Conservation (phyloP, 345 rosid genomes). For the Firmiana major region DNA sequence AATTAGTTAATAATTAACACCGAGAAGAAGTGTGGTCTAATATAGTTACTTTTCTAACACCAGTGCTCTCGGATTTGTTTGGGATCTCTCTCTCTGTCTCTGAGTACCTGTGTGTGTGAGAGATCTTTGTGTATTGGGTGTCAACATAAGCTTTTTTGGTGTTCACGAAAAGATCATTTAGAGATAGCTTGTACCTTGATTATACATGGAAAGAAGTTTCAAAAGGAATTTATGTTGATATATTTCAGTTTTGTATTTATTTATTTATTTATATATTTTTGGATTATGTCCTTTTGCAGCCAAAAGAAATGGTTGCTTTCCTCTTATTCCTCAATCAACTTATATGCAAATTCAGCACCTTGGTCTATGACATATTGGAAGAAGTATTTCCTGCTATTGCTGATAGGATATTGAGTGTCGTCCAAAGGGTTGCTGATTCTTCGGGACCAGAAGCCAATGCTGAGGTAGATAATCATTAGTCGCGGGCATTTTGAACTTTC, state of each 20-base stretch:
- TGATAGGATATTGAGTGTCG: slow-evolving; percentile 55
- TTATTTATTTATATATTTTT: slow-evolving; percentile 25
- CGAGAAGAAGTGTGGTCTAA: not conserved
- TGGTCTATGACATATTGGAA: slow-evolving; percentile 66
- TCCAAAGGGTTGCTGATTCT: slow-evolving; percentile 53
- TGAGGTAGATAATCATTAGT: slow-evolving; percentile 51
- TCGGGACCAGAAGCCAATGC: slow-evolving; percentile 65
- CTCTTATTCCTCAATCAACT: slow-evolving; percentile 85
- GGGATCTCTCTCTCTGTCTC: not conserved
- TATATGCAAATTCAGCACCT: slow-evolving; percentile 78
- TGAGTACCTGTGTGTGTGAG: not conserved
- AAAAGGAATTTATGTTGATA: not conserved
- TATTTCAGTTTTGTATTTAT: not conserved
- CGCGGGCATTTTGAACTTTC: slow-evolving; percentile 5
- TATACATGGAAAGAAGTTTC: not conserved
- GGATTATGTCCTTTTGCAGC: slow-evolving; percentile 51
- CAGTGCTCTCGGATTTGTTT: too few relatives aligned
- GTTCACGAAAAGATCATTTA: not conserved
- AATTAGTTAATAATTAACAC: not conserved
- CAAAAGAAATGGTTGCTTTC: slow-evolving; percentile 81
- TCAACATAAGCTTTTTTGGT: not conserved
- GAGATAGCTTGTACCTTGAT: not conserved
- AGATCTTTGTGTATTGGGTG: not conserved
- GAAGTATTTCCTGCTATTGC: slow-evolving; percentile 90
- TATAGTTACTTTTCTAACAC: not conserved